A percentile compares a stretch with the other conserved stretches of the same genome.
Conservation (phyloP, 169 alveolate genomes). For the Eimeria falciformis region DNA sequence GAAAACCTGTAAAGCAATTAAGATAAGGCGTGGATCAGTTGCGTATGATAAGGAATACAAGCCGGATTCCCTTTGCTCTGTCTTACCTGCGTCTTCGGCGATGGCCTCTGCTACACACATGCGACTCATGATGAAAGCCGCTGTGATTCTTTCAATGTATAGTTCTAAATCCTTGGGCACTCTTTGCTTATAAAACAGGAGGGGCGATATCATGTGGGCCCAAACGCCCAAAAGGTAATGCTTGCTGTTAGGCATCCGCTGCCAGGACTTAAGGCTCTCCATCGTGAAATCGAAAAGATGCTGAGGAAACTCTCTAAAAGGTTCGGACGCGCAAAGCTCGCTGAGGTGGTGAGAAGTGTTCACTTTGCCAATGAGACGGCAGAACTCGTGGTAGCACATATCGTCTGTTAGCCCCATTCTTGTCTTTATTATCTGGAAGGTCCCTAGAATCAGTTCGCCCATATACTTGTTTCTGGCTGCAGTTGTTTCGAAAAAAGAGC, state of each 20-base stretch:
- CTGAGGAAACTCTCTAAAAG: conserved; percentile 93
- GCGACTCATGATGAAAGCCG: conserved; percentile 87
- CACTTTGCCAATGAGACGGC: conserved; percentile 93
- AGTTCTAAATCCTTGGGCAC: conserved; percentile 88
- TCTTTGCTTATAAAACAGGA: conserved; percentile 87
- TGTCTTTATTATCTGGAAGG: conserved; percentile 89
- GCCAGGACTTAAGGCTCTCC: conserved; percentile 92
- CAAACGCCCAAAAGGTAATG: conserved; percentile 94
- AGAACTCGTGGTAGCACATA: conserved; percentile 93
- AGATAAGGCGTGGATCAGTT: too few relatives aligned
- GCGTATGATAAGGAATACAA: too few relatives aligned
- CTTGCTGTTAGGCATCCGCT: conserved; percentile 90
- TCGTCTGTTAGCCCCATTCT: conserved; percentile 92
- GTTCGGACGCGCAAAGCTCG: conserved; percentile 78
- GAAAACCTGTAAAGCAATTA: too few relatives aligned
- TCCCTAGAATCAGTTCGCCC: conserved; percentile 91
- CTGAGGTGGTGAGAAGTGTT: conserved; percentile 93
- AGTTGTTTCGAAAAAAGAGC: conserved; percentile 92
- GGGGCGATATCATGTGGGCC: conserved; percentile 94
- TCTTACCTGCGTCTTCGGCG: conserved; percentile 75
- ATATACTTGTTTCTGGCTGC: conserved; percentile 89
- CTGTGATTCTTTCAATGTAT: conserved; percentile 85
- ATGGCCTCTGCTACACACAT: conserved; percentile 87
- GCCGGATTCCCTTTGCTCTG: too few relatives aligned
- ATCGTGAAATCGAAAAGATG: conserved; percentile 91